Evolutionary conservation across 805 yeast genomes (phyloP).

Genomic region (Candida pini): DNA sequence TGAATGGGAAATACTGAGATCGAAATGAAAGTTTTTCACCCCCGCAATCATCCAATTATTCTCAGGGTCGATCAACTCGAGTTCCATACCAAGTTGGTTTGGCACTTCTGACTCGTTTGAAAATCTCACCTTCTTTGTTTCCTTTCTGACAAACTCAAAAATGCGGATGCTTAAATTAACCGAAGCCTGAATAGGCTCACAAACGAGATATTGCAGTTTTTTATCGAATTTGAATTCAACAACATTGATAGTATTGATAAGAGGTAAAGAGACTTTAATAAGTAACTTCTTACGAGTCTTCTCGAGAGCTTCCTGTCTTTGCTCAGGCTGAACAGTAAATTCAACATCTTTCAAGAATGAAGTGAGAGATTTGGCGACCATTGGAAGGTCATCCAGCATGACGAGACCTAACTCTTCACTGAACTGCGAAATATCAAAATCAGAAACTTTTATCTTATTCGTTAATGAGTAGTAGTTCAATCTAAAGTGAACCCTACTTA

Average conservation of each 20-base stretch:
- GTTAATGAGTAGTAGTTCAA: slow-evolving; percentile 26
- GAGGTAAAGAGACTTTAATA: slow-evolving; percentile 60
- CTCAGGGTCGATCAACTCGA: slow-evolving; percentile 37
- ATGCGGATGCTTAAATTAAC: slow-evolving; percentile 32
- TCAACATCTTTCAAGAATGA: slow-evolving; percentile 9
- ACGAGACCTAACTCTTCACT: slow-evolving; percentile 8
- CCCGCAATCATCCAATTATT: slow-evolving; percentile 78
- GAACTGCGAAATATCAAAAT: slow-evolving; percentile 8
- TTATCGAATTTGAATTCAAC: slow-evolving; percentile 40
- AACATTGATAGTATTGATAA: slow-evolving; percentile 53
- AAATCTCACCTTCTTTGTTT: slow-evolving; percentile 27
- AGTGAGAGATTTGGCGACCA: slow-evolving; percentile 7
- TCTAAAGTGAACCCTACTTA: slow-evolving; percentile 18
- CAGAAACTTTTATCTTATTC: slow-evolving; percentile 10
- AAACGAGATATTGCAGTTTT: slow-evolving; percentile 47
- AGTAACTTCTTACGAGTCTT: slow-evolving; percentile 14
- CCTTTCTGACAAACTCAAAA: slow-evolving; percentile 15
- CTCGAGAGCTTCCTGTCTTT: slow-evolving; percentile 2
- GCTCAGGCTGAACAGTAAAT: slow-evolving; percentile 2
- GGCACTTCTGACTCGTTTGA: slow-evolving; percentile 15
- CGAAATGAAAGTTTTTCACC: slow-evolving; percentile 43
- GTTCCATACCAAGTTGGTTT: slow-evolving; percentile 13
- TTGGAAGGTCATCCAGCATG: slow-evolving; percentile 7
- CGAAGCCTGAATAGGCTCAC: slow-evolving; percentile 50
- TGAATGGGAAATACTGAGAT: slow-evolving; percentile 14